phyloP scores from a whole-genome alignment of 1,284 basidiomycete genomes.

The Fomitopsis betulina region DNA sequence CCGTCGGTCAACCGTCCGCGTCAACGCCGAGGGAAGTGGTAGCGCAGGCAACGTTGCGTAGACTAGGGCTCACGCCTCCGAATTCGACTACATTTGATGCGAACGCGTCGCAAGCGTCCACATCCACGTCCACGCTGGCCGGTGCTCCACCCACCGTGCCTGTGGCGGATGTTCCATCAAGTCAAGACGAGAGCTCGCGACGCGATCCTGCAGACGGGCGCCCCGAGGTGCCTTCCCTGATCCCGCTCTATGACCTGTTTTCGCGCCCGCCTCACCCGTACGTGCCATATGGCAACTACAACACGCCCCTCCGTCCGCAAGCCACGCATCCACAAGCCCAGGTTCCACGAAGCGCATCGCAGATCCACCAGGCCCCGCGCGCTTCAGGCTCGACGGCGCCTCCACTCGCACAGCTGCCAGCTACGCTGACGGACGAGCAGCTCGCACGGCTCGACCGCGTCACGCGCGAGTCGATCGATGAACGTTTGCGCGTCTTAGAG shows the following conservation, averaged over 20 bases:
- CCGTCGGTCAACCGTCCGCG: not conserved
- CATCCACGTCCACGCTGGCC: not conserved
- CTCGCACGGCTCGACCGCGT: conserved; percentile 54
- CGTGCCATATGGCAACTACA: not conserved
- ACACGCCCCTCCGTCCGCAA: not conserved
- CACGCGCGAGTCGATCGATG: conserved; percentile 78
- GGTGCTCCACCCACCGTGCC: not conserved
- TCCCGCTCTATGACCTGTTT: conserved; percentile 36
- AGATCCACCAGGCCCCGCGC: conserved; percentile 1
- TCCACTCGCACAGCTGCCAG: conserved; percentile 36
- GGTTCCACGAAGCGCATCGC: not conserved
- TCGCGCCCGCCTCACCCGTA: conserved; percentile 2
- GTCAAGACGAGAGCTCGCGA: not conserved
- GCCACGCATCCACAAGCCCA: not conserved
- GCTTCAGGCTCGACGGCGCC: conserved; percentile 3
- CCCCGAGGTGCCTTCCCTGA: conserved; percentile 38
- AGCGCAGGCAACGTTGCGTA: conserved; percentile 32
- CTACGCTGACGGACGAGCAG: conserved; percentile 53
- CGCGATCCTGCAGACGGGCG: conserved; percentile 8
- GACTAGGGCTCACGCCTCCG: conserved; percentile 15
- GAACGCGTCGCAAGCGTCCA: not conserved
- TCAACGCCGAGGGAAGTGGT: conserved; percentile 31
- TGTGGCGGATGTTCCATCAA: not conserved
- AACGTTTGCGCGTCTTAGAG: conserved; percentile 73
- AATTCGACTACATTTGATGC: not conserved